A percentile compares a stretch with the other conserved stretches of the same genome.
Evolutionary conservation across 257 asterid species (phyloP).

Genomic region (Forsythia suspensa): DNA sequence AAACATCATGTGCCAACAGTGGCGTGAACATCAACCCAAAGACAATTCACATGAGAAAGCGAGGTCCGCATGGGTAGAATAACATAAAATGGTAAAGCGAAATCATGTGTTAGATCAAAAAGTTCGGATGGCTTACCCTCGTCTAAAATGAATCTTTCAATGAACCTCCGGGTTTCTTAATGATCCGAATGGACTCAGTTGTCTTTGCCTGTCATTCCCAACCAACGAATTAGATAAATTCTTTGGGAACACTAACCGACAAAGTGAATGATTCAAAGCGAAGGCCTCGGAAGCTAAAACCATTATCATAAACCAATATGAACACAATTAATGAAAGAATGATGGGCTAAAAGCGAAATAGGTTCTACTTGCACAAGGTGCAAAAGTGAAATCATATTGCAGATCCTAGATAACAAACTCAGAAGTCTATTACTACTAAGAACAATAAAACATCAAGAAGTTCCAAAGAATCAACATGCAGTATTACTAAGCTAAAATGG

Average conservation of each 20-base stretch:
- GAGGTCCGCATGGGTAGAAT: neutral
- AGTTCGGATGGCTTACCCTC: constrained; percentile 53
- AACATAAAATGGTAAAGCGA: neutral
- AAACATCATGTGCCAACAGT: no score
- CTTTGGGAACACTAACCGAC: neutral
- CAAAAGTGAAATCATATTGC: neutral
- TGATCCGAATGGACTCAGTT: constrained; percentile 87
- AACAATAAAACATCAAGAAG: neutral
- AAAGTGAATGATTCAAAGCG: neutral
- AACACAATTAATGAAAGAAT: neutral
- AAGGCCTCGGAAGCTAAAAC: neutral
- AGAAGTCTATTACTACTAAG: neutral
- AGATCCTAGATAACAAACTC: neutral
- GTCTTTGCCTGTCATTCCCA: constrained; percentile 71
- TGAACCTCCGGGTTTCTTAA: constrained; percentile 92
- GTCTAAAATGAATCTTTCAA: constrained; percentile 80
- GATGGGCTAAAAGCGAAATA: neutral
- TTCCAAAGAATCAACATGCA: neutral
- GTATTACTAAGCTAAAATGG: neutral
- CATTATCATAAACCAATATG: neutral
- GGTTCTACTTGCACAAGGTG: neutral
- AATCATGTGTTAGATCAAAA: neutral
- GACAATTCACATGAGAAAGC: neutral
- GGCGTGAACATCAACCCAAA: neutral
- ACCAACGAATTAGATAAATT: constrained; percentile 8